A percentile compares a stretch with the other conserved stretches of the same genome.
Conservation (phyloP, 2,329 filamentous ascomycete species). For the Mycosphaerella sp. region DNA sequence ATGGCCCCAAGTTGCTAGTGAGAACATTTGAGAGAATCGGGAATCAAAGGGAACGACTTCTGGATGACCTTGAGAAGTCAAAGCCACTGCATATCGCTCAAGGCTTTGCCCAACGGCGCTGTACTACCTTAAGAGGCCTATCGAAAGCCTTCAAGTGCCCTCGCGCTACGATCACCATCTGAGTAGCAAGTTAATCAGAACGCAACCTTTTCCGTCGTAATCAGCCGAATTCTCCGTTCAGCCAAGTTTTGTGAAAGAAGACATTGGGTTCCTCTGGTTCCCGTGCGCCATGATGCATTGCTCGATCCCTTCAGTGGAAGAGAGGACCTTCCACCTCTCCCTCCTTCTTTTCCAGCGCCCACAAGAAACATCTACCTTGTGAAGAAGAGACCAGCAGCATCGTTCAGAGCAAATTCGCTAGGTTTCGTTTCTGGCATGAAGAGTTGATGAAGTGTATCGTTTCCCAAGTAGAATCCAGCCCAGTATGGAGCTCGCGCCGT, state of each 20-base stretch:
- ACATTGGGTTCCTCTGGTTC: slow-evolving; percentile 2
- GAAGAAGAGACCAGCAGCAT: slow-evolving; percentile 8
- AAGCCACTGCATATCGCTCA: slow-evolving; percentile 8
- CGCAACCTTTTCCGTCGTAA: slow-evolving; percentile 2
- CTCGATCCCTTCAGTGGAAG: neutral
- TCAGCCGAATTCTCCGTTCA: neutral
- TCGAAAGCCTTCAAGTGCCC: slow-evolving; percentile 2
- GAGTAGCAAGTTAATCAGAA: neutral
- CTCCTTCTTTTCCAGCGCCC: slow-evolving; percentile 10
- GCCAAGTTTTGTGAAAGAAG: neutral
- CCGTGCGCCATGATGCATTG: slow-evolving; percentile 2
- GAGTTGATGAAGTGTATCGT: slow-evolving; percentile 10
- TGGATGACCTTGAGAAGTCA: slow-evolving; percentile 1
- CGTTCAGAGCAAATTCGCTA: slow-evolving; percentile 9
- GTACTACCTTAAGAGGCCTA: neutral
- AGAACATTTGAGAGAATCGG: too few species aligned
- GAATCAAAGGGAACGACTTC: neutral
- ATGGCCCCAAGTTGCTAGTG: too few species aligned
- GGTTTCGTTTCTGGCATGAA: slow-evolving; percentile 9
- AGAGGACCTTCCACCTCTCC: slow-evolving; percentile 1
- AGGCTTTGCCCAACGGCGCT: neutral
- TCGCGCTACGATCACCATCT: neutral
- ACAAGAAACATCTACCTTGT: slow-evolving; percentile 20
- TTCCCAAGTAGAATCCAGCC: slow-evolving; percentile 15
- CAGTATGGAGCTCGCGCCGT: slow-evolving; percentile 17